Evolutionary conservation across 306 rosid species (phyloP), one percentile per base, ranked within the genome.

Genomic region (Mucuna pruriens): DNA sequence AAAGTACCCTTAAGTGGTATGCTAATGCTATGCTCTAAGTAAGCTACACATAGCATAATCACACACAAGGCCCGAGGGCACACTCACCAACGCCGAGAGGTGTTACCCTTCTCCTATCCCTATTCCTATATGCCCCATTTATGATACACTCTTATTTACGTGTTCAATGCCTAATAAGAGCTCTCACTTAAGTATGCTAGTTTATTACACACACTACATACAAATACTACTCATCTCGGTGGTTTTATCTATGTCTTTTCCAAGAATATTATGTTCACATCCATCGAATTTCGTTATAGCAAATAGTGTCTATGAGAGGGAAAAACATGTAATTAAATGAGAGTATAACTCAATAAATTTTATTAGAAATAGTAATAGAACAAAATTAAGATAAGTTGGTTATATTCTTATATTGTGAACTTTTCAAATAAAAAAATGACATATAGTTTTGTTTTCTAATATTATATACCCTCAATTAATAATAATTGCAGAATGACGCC

Each of bases 31-130:
- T 48, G 63, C 74, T 77, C 74, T 48, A 46, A 77, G 63, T 64
- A 46, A 33, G 74, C 51, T 64, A 75, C 55, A 65, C 9, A 49
- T 25, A 77, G 74, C 73, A 77, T 63, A 63, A 77, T 77, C 81
- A 77, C 74, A 33, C 81, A 64, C 74, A 8, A 19, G 25, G 0
- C 64, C 73, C 52, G 39, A 77, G 51, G 81, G 81, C 81, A 48
- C 64, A 33, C 23, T 64, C 49, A 77, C 81, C 81, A 63, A 77
- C 73, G 62, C 62, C 22, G 6, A 40, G 9, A 76, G 19, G 36
- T 31, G 36, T 46, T 57, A 77, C 68, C 51, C 48, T 76, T 19
- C 63, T 63, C 9, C 13, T 25, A 40, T 12, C 73, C n/a, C n/a
- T n/a, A n/a, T n/a, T n/a, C n/a, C 33, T 36, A 76, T 29, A 29